These are phyloP conservation scores for Amphirosellinia nigrospora DNA, from an alignment of 495 filamentous ascomycete genomes.

Conservation along the genomic window DNA sequence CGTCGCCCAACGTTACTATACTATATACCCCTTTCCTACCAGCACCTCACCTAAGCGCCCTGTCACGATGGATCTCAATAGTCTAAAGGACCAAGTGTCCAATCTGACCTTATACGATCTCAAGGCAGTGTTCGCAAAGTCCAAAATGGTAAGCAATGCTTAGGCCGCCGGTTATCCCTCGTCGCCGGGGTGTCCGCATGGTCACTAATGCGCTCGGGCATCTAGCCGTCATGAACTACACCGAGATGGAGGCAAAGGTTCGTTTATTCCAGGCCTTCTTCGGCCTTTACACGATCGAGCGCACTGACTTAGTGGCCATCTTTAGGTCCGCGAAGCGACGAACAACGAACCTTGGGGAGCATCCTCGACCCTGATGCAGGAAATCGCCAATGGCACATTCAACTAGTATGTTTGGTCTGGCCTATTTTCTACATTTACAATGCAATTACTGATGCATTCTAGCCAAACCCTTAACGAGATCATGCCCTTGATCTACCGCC, in stretches of 20 bases:
- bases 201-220: conserved; percentile 22
- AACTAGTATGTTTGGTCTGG: conserved; percentile 79
- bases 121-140: conserved; percentile 96
- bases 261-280: conserved; percentile 31
- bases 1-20: conserved; percentile 11
- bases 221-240: conserved; percentile 98
- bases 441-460: conserved; percentile 16
- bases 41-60: conserved; percentile 20
- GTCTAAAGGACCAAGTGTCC: conserved; percentile 85
- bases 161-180: background rate
- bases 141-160: conserved; percentile 83
- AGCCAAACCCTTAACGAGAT: conserved; percentile 98
- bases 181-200: conserved; percentile 5
- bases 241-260: conserved; percentile 99
- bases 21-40: conserved; percentile 10
- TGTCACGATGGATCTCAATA: conserved; percentile 80
- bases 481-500: conserved; percentile 99
- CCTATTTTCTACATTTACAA: background rate
- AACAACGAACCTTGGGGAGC: conserved; percentile 99
- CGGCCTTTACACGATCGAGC: background rate
- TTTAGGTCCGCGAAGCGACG: conserved; percentile 89
- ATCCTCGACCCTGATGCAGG: conserved; percentile 85
- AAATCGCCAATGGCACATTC: conserved; percentile 97
- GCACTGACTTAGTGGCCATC: conserved; percentile 27
- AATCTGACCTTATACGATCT: conserved; percentile 96